Base-by-base conservation (phyloP, 768 basidiomycete species). In the Cubamyces lactineus region DNA sequence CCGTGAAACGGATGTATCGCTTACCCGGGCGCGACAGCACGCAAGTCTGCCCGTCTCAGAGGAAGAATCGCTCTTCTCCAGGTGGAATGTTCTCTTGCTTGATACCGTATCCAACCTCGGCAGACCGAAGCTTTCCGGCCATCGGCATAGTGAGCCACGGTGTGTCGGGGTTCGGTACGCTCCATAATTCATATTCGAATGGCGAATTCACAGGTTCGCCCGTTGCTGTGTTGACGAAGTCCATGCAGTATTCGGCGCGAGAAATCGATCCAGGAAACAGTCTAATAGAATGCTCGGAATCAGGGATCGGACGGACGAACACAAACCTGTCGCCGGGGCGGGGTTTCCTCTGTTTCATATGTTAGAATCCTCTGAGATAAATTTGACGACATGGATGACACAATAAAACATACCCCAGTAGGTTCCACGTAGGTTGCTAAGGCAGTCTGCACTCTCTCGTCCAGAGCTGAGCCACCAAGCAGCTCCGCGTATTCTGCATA, bases 131-230 rank as follows among this genome's bases (percentile, higher is more conserved):
- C 2, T 28, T 23, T 6, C 46, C 56, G 16, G 21, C 3, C 26
- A 30, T 49, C 13, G 47, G 46, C 19, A 17, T 21, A 1, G 28
- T 3, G 16, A 46, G 54, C 30, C 34, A 57, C 38, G 45, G 46
- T 19, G 55, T n/a, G 0, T 57, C 55, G 5, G 38, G 38, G 38
- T 49, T 19, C 1, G 55, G 55, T 3, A 49, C 39, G 17, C 19
- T 16, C 46, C 47, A 57, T 0, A 57, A 47, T 19, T 49, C 56
- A 38, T 40, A 39, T 23, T 48, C 21, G 38, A 57, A 49, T 3
- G 56, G 56, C 3, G 56, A 57, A 30, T 57, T 57, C 21, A 57
- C 56, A 1, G 56, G 21, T 13, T 57, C 30, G 3, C 47, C 34
- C 15, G 56, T 57, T 17, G 0, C 23, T 1, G 34, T 24, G 38